Conservation (phyloP, 106 monocot species). For the Dendrobium catenatum region DNA sequence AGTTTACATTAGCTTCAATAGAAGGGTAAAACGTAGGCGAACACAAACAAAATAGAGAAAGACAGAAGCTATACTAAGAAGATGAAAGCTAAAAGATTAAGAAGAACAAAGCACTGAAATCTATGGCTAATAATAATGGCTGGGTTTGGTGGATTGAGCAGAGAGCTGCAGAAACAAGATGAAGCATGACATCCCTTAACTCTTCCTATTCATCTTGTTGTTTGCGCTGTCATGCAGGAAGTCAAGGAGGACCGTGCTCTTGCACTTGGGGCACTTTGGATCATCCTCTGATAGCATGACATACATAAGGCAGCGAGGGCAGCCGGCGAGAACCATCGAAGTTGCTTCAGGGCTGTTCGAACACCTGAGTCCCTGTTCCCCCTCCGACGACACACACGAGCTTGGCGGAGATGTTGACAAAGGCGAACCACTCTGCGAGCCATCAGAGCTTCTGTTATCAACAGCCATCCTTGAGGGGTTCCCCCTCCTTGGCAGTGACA, state of each 20-base stretch:
- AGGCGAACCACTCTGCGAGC: constrained; percentile 27
- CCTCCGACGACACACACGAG: constrained; percentile 42
- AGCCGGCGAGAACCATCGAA: constrained; percentile 60
- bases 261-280: constrained; percentile 60
- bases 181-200: not conserved
- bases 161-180: not conserved
- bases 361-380: constrained; percentile 22
- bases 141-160: not conserved
- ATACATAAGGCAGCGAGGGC: constrained; percentile 59
- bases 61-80: not conserved
- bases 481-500: constrained; percentile 34
- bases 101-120: not conserved
- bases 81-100: not conserved
- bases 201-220: constrained; percentile 23
- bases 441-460: constrained; percentile 18
- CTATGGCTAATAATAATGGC: not conserved
- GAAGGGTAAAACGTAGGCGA: constrained; percentile 3
- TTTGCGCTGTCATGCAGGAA: constrained; percentile 25
- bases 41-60: not conserved
- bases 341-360: constrained; percentile 44
- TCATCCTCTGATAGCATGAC: constrained; percentile 57
- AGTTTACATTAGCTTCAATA: constrained; percentile 16
- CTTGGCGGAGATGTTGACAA: constrained; percentile 20
- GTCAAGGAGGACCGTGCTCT: constrained; percentile 55
- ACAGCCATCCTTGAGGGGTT: constrained; percentile 19